Evolutionary conservation across 2,329 filamentous ascomycete species (phyloP).

Genomic region (Grosmannia huntii): DNA sequence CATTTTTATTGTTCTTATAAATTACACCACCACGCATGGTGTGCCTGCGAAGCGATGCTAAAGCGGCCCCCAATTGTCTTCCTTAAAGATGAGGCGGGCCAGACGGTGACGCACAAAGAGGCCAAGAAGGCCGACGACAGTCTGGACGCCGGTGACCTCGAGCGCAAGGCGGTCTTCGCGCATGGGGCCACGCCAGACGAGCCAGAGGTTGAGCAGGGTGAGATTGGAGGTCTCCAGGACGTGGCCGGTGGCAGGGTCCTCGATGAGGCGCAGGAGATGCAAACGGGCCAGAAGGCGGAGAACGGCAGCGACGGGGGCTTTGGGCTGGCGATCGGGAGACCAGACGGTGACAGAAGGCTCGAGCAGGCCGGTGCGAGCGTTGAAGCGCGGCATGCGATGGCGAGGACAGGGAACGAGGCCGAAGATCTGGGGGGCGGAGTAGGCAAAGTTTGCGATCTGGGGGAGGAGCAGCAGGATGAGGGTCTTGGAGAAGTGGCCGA

Average conservation of each 20-base stretch:
- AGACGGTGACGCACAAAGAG: slow-evolving; percentile 76
- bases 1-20: neutral
- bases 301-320: slow-evolving; percentile 43
- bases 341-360: slow-evolving; percentile 78
- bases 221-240: slow-evolving; percentile 79
- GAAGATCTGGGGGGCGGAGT: slow-evolving; percentile 86
- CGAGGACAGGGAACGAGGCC: slow-evolving; percentile 82
- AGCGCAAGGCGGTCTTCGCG: slow-evolving; percentile 71
- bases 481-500: slow-evolving; percentile 97
- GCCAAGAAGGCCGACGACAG: slow-evolving; percentile 62
- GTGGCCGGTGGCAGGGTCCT: slow-evolving; percentile 53
- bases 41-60: no score
- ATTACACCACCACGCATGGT: neutral
- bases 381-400: slow-evolving; percentile 83
- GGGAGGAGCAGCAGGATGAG: slow-evolving; percentile 81
- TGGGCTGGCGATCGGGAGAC: slow-evolving; percentile 54
- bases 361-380: slow-evolving; percentile 68
- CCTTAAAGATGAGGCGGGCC: slow-evolving; percentile 77
- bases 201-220: slow-evolving; percentile 89
- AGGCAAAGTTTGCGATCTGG: slow-evolving; percentile 93
- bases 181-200: slow-evolving; percentile 88
- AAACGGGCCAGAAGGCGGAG: slow-evolving; percentile 59
- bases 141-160: slow-evolving; percentile 71
- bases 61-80: slow-evolving; percentile 60
- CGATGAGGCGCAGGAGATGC: slow-evolving; percentile 53